Conservation (phyloP, 805 yeast genomes). For the Hanseniaspora nectarophila region DNA sequence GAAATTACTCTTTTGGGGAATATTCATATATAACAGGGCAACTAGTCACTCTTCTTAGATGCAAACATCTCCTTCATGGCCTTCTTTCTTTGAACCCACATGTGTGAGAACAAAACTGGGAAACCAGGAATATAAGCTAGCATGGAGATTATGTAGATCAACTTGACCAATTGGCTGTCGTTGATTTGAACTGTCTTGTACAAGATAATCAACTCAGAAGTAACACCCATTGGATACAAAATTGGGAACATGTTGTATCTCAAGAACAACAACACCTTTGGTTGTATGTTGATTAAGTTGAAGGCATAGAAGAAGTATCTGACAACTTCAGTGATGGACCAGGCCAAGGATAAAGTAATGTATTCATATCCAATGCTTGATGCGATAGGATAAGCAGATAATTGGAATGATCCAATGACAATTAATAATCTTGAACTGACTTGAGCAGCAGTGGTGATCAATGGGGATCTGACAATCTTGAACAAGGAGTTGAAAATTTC, state of each 20-base stretch:
- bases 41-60: not conserved
- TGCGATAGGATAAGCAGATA: conserved; percentile 45
- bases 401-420: conserved; percentile 67
- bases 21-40: not conserved
- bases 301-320: conserved; percentile 67
- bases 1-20: not conserved
- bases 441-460: conserved; percentile 74
- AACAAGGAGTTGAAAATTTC: conserved; percentile 68
- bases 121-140: conserved; percentile 75
- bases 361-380: conserved; percentile 38
- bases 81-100: conserved; percentile 79
- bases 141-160: conserved; percentile 45
- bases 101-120: conserved; percentile 70
- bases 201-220: conserved; percentile 63
- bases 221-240: conserved; percentile 86
- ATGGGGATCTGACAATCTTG: conserved; percentile 77
- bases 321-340: conserved; percentile 91
- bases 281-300: conserved; percentile 38
- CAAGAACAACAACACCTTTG: conserved; percentile 23
- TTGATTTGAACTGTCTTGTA: conserved; percentile 65
- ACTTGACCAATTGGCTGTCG: conserved; percentile 43
- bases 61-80: conserved; percentile 36
- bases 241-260: conserved; percentile 76
- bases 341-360: conserved; percentile 58
- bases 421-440: conserved; percentile 74